Evolutionary conservation across 495 filamentous ascomycete genomes (phyloP).

Genomic region (Bryoglossum gracile): DNA sequence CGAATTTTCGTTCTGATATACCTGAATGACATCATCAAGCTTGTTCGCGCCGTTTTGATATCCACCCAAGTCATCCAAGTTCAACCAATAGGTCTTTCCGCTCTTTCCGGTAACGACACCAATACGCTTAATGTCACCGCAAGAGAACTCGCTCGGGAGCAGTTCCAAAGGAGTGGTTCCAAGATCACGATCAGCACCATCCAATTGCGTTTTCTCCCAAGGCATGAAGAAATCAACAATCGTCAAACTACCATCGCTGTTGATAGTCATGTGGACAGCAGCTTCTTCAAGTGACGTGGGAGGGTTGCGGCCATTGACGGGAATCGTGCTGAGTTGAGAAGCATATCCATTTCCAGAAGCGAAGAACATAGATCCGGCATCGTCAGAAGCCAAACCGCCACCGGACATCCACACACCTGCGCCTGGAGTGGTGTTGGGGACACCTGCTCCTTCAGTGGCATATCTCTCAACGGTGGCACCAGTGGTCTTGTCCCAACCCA

Average conservation of each 20-base stretch:
- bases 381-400: conserved; percentile 34
- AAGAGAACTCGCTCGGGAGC: conserved; percentile 32
- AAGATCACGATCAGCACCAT: conserved; percentile 36
- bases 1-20: conserved; percentile 32
- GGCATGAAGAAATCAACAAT: conserved; percentile 38
- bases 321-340: conserved; percentile 31
- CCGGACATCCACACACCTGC: conserved; percentile 41
- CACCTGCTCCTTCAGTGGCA: conserved; percentile 31
- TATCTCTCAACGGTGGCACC: conserved; percentile 34
- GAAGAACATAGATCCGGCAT: conserved; percentile 34
- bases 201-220: conserved; percentile 35
- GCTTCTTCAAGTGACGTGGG: conserved; percentile 34
- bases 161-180: conserved; percentile 33
- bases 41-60: conserved; percentile 37
- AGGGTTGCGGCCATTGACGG: conserved; percentile 30
- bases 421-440: conserved; percentile 25
- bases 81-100: conserved; percentile 40
- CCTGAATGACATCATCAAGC: conserved; percentile 36
- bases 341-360: conserved; percentile 38
- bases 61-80: conserved; percentile 43
- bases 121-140: conserved; percentile 32
- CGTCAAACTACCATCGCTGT: conserved; percentile 29
- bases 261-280: conserved; percentile 31
- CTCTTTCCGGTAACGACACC: conserved; percentile 39
- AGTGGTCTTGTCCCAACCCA: conserved; percentile 38